phyloP scores from a whole-genome alignment of 2,329 filamentous ascomycete species.

The Paramyrothecium roridum region DNA sequence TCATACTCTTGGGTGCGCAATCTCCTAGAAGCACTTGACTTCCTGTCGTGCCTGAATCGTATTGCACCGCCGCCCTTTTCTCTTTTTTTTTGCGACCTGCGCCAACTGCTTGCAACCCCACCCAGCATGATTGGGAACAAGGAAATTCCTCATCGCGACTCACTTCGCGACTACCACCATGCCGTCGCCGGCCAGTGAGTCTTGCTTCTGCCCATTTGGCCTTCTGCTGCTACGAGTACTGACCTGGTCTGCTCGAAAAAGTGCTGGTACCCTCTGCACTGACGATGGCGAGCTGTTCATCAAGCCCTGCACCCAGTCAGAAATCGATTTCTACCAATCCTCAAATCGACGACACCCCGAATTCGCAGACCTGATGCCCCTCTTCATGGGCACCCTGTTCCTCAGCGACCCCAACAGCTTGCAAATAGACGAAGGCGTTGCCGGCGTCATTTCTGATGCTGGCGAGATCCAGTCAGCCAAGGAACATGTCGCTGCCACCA shows the following conservation, averaged over 20 bases:
- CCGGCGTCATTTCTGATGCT: conserved; percentile 36
- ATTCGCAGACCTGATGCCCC: conserved; percentile 78
- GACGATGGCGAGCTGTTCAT: conserved; percentile 81
- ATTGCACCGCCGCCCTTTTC: too few relatives aligned
- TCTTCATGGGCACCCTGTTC: conserved; percentile 75
- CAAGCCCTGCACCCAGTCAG: conserved; percentile 84
- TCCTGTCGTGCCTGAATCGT: too few relatives aligned
- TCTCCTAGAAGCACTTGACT: too few relatives aligned
- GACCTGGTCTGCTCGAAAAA: not conserved
- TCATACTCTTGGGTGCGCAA: too few relatives aligned
- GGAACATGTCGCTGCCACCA: conserved; percentile 27
- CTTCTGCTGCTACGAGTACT: not conserved
- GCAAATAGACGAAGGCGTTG: conserved; percentile 45
- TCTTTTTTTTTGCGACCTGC: not conserved
- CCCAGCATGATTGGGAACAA: conserved; percentile 22
- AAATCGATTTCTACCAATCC: conserved; percentile 87
- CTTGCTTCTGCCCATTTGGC: not conserved
- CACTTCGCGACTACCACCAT: conserved; percentile 67
- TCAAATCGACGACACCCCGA: conserved; percentile 62
- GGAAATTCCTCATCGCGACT: conserved; percentile 52
- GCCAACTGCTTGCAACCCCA: not conserved
- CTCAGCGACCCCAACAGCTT: conserved; percentile 56
- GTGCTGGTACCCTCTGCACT: conserved; percentile 83
- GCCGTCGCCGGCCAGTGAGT: conserved; percentile 85
- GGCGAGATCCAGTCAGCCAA: conserved; percentile 28